Base-by-base conservation (phyloP, 176 grass and related monocot species). In the Lolium multiflorum region DNA sequence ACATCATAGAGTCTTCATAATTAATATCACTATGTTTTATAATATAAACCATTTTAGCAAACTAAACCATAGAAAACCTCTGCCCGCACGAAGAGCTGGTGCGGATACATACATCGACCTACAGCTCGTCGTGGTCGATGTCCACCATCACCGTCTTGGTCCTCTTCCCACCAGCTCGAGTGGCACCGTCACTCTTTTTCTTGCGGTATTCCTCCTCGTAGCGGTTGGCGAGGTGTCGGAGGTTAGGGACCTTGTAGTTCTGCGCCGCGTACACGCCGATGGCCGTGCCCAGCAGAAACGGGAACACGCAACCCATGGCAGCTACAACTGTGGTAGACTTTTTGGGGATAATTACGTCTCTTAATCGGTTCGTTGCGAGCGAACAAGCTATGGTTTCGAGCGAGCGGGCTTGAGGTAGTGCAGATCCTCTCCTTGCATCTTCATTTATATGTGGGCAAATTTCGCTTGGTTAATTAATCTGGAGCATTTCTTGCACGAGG, bases 151-250 rank as follows among this genome's bases (percentile, higher is more conserved):
- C 65, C 65, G 37, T 38, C 65, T 68, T 35, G 28, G 35, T 74
- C 78, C 46, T 90, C 79, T 22, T 77, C 5, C 54, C 20, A 6
- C 3, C 13, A 15, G n/a, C 74, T 14, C 5, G 55, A n/a, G 77
- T 44, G 28, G 11, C 76, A 4, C 3, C 43, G 4, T 9, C 4
- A 22, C 44, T 26, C 82, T 64, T 64, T 26, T 87, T 90, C 84
- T 83, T 91, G 78, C 94, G 89, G 79, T 96, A 88, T 18, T 89
- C 43, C 91, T 96, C 89, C 91, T 96, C 94, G 52, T 96, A 92
- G 0, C 81, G 59, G 77, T 77, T 86, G 56, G 82, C 89, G 76
- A 91, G 73, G 70, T 8, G 17, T 1, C 65, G 82, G 43, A 96
- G 18, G 77, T 90, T 92, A 14, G 91, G 91, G 9, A 96, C 85